A percentile compares a stretch with the other conserved stretches of the same genome.
These are phyloP conservation scores for Ilex asprella DNA, from an alignment of 257 asterid genomes.

Conservation along the genomic window DNA sequence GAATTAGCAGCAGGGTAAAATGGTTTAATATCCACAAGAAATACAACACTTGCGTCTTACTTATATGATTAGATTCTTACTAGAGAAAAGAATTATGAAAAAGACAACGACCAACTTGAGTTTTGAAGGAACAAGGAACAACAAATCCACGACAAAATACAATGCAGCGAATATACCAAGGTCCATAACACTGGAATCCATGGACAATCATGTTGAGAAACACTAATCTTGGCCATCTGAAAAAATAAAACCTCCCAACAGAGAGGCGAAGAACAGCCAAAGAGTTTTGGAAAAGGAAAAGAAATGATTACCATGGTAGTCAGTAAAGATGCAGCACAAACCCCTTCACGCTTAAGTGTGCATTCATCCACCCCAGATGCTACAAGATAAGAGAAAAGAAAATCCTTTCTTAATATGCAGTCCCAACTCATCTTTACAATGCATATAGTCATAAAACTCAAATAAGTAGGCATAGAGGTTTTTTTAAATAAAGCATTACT, in stretches of 20 bases:
- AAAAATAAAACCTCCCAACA: neutral
- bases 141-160: neutral
- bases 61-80: neutral
- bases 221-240: no score
- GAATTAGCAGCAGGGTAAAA: neutral
- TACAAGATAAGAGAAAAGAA: conserved; percentile 53
- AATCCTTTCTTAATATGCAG: neutral
- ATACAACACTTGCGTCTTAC: neutral
- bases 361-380: conserved; percentile 98
- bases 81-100: neutral
- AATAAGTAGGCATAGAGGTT: neutral
- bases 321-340: conserved; percentile 98
- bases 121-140: neutral
- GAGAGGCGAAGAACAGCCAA: neutral
- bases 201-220: no score
- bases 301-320: conserved; percentile 76
- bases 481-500: no score
- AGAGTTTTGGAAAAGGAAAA: conserved; percentile 1
- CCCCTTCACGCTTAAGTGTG: conserved; percentile 98
- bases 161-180: neutral
- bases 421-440: no score
- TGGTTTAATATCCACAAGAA: neutral
- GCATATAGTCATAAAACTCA: no score
- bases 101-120: neutral
- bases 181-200: neutral